phyloP scores from a whole-genome alignment of 1,139 yeast genomes.

The Scheffersomyces segobiensis region DNA sequence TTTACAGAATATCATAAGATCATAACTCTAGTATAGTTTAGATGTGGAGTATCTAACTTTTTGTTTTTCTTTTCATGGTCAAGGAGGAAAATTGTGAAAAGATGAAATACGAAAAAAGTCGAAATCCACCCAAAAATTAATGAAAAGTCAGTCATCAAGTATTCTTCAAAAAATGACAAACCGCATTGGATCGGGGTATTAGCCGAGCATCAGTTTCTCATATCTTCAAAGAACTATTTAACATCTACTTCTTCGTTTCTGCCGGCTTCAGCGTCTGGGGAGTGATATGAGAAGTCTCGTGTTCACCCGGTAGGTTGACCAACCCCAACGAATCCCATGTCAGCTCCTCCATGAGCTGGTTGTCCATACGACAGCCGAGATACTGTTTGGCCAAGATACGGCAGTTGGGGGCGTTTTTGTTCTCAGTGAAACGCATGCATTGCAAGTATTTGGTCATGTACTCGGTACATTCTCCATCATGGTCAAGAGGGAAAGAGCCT shows the following conservation, averaged over 20 bases:
- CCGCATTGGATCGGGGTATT: too few relatives aligned
- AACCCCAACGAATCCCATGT: slow-evolving; percentile 84
- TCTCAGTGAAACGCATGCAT: slow-evolving; percentile 76
- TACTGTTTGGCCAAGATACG: slow-evolving; percentile 79
- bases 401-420: slow-evolving; percentile 88
- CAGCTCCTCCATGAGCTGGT: slow-evolving; percentile 80
- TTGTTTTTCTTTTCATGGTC: not conserved
- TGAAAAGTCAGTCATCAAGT: too few relatives aligned
- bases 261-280: not conserved
- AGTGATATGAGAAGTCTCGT: slow-evolving; percentile 11
- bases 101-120: too few relatives aligned
- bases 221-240: too few relatives aligned
- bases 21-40: not conserved
- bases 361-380: slow-evolving; percentile 85
- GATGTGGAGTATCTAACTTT: not conserved
- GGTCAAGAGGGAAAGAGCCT: slow-evolving; percentile 95
- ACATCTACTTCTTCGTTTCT: not conserved
- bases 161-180: too few relatives aligned
- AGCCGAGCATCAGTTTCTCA: not conserved
- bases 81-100: not conserved
- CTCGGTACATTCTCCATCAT: slow-evolving; percentile 78
- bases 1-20: not conserved
- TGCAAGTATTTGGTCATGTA: slow-evolving; percentile 74
- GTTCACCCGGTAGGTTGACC: slow-evolving; percentile 60
- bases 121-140: too few relatives aligned